Percentiles rank a stretch among this genome's conserved stretches.
These are phyloP conservation scores for Epichloe aotearoae DNA, from an alignment of 2,329 filamentous ascomycete species.

Conservation along the genomic window DNA sequence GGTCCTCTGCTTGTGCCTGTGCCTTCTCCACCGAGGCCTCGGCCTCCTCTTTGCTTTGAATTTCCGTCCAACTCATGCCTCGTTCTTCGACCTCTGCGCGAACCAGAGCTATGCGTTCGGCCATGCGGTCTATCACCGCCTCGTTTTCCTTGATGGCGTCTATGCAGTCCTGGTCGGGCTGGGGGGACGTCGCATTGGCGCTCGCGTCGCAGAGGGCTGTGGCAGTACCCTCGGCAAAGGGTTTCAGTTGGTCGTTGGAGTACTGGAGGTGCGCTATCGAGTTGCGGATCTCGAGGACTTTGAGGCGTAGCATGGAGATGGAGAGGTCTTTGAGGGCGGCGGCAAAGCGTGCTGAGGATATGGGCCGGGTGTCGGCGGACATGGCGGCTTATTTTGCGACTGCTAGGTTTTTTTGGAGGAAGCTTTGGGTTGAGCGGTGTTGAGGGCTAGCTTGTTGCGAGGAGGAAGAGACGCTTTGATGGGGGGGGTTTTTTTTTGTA, in stretches of 20 bases:
- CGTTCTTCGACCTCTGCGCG: conserved; percentile 49
- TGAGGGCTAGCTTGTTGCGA: too few species aligned
- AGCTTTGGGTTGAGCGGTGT: too few species aligned
- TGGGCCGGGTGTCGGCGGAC: conserved; percentile 50
- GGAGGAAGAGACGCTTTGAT: too few species aligned
- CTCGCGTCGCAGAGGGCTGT: conserved; percentile 15
- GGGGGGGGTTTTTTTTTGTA: too few species aligned
- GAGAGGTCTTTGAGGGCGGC: conserved; percentile 55
- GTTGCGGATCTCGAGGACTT: conserved; percentile 65
- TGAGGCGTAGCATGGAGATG: conserved; percentile 53
- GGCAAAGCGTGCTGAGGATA: conserved; percentile 49
- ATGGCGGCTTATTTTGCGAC: conserved; percentile 23
- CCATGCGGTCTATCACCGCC: conserved; percentile 53
- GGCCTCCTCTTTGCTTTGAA: conserved; percentile 33
- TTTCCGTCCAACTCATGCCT: conserved; percentile 44
- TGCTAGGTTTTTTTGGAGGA: too few species aligned
- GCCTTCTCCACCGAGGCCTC: conserved; percentile 18
- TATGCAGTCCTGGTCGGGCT: conserved; percentile 54
- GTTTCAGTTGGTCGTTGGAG: conserved; percentile 59
- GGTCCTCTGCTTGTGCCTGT: conserved; percentile 5
- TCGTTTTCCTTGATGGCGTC: conserved; percentile 65
- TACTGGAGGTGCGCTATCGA: conserved; percentile 59
- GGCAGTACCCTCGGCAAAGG: conserved; percentile 44
- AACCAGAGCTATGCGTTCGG: conserved; percentile 50
- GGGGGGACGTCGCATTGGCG: conserved; percentile 2